Percentiles rank a stretch among this genome's conserved stretches.
These are phyloP conservation scores for Ambrosia artemisiifolia DNA, from an alignment of 129 eudicot genomes.

Conservation along the genomic window DNA sequence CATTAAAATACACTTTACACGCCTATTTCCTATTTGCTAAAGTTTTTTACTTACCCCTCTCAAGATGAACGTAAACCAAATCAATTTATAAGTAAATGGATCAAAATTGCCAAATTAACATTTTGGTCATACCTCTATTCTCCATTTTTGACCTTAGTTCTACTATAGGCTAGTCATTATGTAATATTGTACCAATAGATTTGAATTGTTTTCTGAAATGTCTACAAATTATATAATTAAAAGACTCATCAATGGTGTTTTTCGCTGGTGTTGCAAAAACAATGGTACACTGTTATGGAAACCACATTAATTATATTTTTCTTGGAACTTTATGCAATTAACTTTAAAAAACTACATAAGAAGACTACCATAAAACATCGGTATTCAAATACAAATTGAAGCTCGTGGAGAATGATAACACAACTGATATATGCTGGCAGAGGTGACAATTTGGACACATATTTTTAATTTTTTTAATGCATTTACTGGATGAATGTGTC, in stretches of 20 bases:
- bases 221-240: no score
- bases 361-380: background rate
- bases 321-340: background rate
- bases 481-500: background rate
- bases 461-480: background rate
- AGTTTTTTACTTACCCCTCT: background rate
- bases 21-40: background rate
- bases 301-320: background rate
- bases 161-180: no score
- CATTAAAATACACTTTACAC: background rate
- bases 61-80: background rate
- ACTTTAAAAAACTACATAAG: background rate
- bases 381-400: background rate
- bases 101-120: background rate
- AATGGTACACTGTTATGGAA: background rate
- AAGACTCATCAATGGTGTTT: no score
- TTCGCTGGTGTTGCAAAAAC: no score
- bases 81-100: no score
- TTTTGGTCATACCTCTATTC: no score
- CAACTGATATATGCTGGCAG: background rate
- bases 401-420: background rate
- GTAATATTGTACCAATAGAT: no score
- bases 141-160: background rate
- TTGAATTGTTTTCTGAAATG: no score
- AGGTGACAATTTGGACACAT: background rate